Conservation (phyloP, 768 basidiomycete genomes). For the Psilocybe sp. region DNA sequence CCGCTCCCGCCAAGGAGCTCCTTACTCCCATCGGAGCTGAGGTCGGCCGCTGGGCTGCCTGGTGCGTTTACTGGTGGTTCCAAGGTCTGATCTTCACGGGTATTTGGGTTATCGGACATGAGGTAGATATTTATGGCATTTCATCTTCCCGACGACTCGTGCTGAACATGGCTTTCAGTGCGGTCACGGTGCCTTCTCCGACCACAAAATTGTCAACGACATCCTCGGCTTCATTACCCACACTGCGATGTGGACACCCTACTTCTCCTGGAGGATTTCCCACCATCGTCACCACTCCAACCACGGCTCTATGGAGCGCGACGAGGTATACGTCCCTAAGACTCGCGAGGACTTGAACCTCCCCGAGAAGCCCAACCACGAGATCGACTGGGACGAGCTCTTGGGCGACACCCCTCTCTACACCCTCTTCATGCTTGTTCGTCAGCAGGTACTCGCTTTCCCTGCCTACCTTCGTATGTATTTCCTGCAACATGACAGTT, state of each 20-base stretch:
- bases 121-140: slow-evolving; percentile 27
- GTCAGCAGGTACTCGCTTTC: slow-evolving; percentile 58
- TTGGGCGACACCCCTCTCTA: slow-evolving; percentile 63
- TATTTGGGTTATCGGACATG: slow-evolving; percentile 60
- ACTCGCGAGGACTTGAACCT: slow-evolving; percentile 56
- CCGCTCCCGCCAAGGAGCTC: slow-evolving; percentile 13
- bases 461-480: slow-evolving; percentile 47
- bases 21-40: slow-evolving; percentile 36
- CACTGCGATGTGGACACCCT: slow-evolving; percentile 49
- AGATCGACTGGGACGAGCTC: slow-evolving; percentile 50
- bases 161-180: slow-evolving; percentile 31
- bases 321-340: slow-evolving; percentile 61
- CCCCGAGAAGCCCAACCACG: slow-evolving; percentile 31
- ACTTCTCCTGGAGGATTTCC: slow-evolving; percentile 54
- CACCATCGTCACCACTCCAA: slow-evolving; percentile 52
- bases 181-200: slow-evolving; percentile 56
- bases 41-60: slow-evolving; percentile 37
- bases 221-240: slow-evolving; percentile 50
- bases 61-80: slow-evolving; percentile 58
- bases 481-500: no score
- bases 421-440: slow-evolving; percentile 51
- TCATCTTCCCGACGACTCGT: not conserved
- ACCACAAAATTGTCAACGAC: slow-evolving; percentile 45
- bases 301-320: slow-evolving; percentile 52
- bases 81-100: slow-evolving; percentile 59